Evolutionary conservation across 2,329 filamentous ascomycete species (phyloP), one percentile per base, ranked within the genome.

Genomic region (Monosporascus ibericus): DNA sequence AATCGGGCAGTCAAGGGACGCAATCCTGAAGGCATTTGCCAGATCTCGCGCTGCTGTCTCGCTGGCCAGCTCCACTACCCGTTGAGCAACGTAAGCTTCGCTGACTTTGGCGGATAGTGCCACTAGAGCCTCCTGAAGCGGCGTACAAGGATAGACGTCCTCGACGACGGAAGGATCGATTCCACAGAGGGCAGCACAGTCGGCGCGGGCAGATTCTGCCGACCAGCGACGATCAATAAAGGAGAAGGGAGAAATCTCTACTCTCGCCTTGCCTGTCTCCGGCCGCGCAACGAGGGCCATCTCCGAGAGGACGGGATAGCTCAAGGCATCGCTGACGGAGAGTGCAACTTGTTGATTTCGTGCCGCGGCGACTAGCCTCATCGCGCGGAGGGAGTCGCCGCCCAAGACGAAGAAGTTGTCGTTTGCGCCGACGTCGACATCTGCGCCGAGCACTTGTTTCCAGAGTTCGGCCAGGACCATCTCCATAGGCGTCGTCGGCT

Each of bases 81-180:
- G 68, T 56, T 77, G 76, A 2, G 76, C 76, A 3, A 82, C 72
- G 40, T 82, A 83, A 0, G 76, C 74, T 42, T 77, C 78, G 36
- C 71, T 70, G 24, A 75, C 68, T 59, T 77, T 78, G 52, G 72
- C 70, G 2, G 78, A 77, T 6, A 82, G 62, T 0, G 78, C 76
- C 68, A 82, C 75, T 2, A 82, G 69, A 2, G 74, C 77, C 59
- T 80, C 78, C 54, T 83, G 79, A 1, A 80, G 66, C 0, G 78
- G 73, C 0, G 77, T 78, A 64, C 77, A 80, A 1, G 79, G 78
- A 50, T 80, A 82, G 0, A 79, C 63, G 53, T 83, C 78, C 48
- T 79, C 74, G 5, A 80, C 64, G 0, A 37, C 48, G 0, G 64
- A 66, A 6, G 63, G 52, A 2, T 65, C 61, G 9, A 76, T 59